Evolutionary conservation across 306 rosid species (phyloP), one percentile per base, ranked within the genome.

Genomic region (Purshia tridentata): DNA sequence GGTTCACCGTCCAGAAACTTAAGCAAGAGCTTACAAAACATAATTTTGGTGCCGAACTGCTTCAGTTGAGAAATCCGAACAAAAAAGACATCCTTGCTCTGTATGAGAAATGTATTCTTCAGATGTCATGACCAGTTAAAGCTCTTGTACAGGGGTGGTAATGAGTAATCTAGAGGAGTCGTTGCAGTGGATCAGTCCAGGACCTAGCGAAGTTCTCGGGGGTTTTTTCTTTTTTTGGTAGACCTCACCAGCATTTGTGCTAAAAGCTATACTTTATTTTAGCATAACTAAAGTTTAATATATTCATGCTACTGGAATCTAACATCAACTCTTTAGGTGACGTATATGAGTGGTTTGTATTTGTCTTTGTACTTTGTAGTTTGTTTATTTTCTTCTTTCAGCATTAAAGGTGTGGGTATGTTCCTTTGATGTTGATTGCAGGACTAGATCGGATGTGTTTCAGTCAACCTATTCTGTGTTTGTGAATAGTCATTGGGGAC

Each of bases 1-100:
- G 81, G 83, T 90, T 95, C 80, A 95, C 99, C 0, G n/a, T 91
- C 9, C 88, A 75, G 81, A 88, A 84, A 79, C 95, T 95, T 16
- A 95, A 90, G 88, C 98, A 90, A 76, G 99, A 95, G 72, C 91
- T 95, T 49, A 95, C 99, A 23, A 91, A 91, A 65, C 90, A 87
- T 62, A 91, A 91, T 79, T 84, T 73, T 47, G 99, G 97, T 18
- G 96, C 90, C 39, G 91, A 88, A 73, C 84, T 94, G 70, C 96
- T 94, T 10, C 81, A 84, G 77, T 66, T 94, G 86, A 94, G 84
- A 84, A 89, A 85, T 80, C 90, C 99, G 41, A 83, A 71, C 78
- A 94, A 90, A 80, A 90, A 79, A 76, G 99, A 91, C 19, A 78
- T 90, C 70, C 71, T 91, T 62, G 91, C 94, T 9, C 83, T 94